Percentiles rank a stretch among this genome's conserved stretches.
Evolutionary conservation across 2,329 filamentous ascomycete species (phyloP).

Genomic region (Colletotrichum tamarilloi): DNA sequence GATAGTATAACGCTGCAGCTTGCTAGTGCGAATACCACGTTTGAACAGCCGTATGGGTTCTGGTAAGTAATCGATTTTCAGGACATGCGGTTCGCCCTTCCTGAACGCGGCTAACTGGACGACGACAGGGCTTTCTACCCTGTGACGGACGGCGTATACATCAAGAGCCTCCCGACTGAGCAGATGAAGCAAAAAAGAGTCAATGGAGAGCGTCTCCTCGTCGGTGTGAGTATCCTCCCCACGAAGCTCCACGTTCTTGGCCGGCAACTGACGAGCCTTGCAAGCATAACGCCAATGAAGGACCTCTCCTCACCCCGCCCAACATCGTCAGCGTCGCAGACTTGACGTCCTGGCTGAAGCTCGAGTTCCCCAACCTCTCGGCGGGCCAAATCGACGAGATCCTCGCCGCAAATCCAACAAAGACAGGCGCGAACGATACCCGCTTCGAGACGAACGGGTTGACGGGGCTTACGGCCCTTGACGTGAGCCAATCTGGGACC

Average conservation of each 20-base stretch:
- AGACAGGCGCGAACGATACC: conserved; percentile 27
- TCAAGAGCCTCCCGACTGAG: conserved; percentile 43
- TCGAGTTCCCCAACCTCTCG: conserved; percentile 37
- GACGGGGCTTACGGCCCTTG: conserved; percentile 37
- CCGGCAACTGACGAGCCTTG: background rate
- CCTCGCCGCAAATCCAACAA: conserved; percentile 43
- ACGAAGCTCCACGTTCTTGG: rapidly evolving
- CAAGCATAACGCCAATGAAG: conserved; percentile 62
- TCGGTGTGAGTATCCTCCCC: conserved; percentile 25
- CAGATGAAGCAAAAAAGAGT: conserved; percentile 44
- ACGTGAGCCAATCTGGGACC: conserved; percentile 57
- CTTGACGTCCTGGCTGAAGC: conserved; percentile 52
- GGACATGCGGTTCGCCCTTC: background rate
- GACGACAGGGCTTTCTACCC: conserved; percentile 43
- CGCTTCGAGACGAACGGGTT: conserved; percentile 35
- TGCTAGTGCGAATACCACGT: conserved; percentile 39
- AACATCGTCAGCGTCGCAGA: conserved; percentile 53
- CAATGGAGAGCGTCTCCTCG: conserved; percentile 39
- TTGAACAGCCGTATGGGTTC: conserved; percentile 35
- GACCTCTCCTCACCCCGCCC: conserved; percentile 54
- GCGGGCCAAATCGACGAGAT: conserved; percentile 50
- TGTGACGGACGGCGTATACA: conserved; percentile 47
- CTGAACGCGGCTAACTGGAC: background rate
- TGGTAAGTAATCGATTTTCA: conserved; percentile 34
- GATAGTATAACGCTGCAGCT: conserved; percentile 43